A percentile compares a stretch with the other conserved stretches of the same genome.
Evolutionary conservation across 2,329 filamentous ascomycete species (phyloP).

Genomic region (Chaetomiaceae sp.): DNA sequence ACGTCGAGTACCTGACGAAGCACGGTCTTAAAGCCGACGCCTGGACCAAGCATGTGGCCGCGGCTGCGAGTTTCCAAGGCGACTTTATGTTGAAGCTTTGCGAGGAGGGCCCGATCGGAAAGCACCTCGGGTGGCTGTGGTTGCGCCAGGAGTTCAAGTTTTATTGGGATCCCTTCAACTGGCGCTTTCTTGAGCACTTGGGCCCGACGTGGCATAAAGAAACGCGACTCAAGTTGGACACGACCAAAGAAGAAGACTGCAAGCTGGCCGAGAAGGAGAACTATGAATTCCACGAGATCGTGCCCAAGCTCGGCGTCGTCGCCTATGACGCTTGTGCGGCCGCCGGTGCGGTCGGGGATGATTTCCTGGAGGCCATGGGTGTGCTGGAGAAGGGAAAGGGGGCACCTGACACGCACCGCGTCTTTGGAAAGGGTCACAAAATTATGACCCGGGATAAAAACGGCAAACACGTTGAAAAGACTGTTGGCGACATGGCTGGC

Average conservation of each 20-base stretch:
- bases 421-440: slow-evolving; percentile 1
- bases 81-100: slow-evolving; percentile 7
- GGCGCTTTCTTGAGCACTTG: slow-evolving; percentile 9
- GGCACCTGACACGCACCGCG: background rate
- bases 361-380: slow-evolving; percentile 16
- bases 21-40: slow-evolving; percentile 12
- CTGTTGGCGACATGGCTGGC: no score
- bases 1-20: background rate
- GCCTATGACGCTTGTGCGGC: slow-evolving; percentile 20
- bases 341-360: slow-evolving; percentile 19
- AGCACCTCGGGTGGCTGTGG: slow-evolving; percentile 17
- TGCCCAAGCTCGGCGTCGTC: slow-evolving; percentile 9
- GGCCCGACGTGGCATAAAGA: slow-evolving; percentile 12
- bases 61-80: slow-evolving; percentile 4
- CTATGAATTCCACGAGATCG: background rate
- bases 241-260: no score
- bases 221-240: slow-evolving; percentile 10
- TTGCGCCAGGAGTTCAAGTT: slow-evolving; percentile 21
- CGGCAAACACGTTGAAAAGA: no score
- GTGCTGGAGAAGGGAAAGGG: slow-evolving; percentile 8
- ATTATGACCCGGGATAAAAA: no score
- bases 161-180: slow-evolving; percentile 19
- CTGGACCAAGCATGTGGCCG: slow-evolving; percentile 15
- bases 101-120: slow-evolving; percentile 12
- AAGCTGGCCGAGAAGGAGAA: no score